Evolutionary conservation across 1,284 basidiomycete genomes (phyloP), one percentile per base, ranked within the genome.

Genomic region (Marasmius fiardii): DNA sequence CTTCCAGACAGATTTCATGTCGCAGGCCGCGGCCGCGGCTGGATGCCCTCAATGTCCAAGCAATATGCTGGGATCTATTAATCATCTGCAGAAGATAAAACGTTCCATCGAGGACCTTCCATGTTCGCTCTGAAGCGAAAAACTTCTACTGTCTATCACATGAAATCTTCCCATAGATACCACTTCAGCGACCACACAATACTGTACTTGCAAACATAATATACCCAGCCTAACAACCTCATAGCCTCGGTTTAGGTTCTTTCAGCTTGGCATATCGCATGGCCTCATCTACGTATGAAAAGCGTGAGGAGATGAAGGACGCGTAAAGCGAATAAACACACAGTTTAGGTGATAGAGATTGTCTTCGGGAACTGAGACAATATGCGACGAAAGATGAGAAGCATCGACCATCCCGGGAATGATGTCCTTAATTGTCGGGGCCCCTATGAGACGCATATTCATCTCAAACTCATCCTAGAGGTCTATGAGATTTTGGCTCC

Each of bases 391-490:
- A 37, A 95, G 74, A 52, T 83, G 85, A 1, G 83, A 81, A 12
- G 86, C 85, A 64, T 97, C 93, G 21, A 98, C 92, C 95, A 97
- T 93, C 53, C 85, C 81, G 0, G 89, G 88, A 0, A 83, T 81
- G 52, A 95, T 71, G 56, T 95, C 91, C 34, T 74, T 76, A 56
- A 94, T 67, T 2, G 78, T 86, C 4, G 83, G 82, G 0, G 90
- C 90, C 3, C 92, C 92, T 21, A 95, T 73, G 20, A 93, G 74
- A 20, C 90, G 82, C 84, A 93, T 83, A 73, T 88, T 91, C 86
- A 92, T 94, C 73, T 91, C 88, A 63, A 98, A 93, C 71, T 98
- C 94, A 63, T 95, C 92, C 90, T 95, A 58, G 7, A 21, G 50
- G n/a, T 20, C 28, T 4, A 31, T 31, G 28, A 31, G 4, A 31